Base-by-base conservation (phyloP, 495 filamentous ascomycete genomes). In the Penicillium angulare region DNA sequence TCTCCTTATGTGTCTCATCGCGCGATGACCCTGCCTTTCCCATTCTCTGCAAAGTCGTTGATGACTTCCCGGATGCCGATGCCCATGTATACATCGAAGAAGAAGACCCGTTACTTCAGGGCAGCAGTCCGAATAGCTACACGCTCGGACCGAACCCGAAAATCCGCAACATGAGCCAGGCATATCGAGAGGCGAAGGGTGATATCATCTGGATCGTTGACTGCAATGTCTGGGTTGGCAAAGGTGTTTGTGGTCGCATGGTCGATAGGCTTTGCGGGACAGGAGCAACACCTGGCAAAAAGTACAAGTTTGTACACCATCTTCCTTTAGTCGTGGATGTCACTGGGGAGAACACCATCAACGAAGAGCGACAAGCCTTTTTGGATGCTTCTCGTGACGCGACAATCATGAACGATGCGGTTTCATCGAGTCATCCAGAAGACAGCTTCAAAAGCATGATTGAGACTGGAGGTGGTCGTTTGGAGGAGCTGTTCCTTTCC, bases 301-400 rank as follows among this genome's bases (percentile, higher is more conserved):
- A 84, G 49, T 90, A 88, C 76, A 99, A 97, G 61, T 93, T 97
- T 53, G 92, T 97, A 7, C 95, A 99, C 63, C 95, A 97, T 60
- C 74, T 97, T 3, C 95, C 95, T 0, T 69, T 99, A 5, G 87
- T 87, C 0, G 83, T 96, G 17, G 90, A 98, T 59, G 79, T 86
- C 15, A 71, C 72, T n/a, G 64, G 65, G 4, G 55, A 61, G 10
- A 61, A 48, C 15, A 63, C 53, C 15, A 27, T 61, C 16, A 57
- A 54, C 13, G 67, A 68, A 47, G 75, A 78, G 44, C 65, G 69
- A 20, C 72, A 75, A 43, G 73, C 70, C 10, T 59, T 80, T 3
- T 58, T 80, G 7, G 63, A 66, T 38, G 48, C 51, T 16, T 60
- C 47, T 44, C 49, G 42, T 13, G 52, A 60, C 27, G 45, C 41